These are phyloP conservation scores for Pseudocercospora macadamiae DNA, from an alignment of 2,329 filamentous ascomycete genomes.

Conservation along the genomic window DNA sequence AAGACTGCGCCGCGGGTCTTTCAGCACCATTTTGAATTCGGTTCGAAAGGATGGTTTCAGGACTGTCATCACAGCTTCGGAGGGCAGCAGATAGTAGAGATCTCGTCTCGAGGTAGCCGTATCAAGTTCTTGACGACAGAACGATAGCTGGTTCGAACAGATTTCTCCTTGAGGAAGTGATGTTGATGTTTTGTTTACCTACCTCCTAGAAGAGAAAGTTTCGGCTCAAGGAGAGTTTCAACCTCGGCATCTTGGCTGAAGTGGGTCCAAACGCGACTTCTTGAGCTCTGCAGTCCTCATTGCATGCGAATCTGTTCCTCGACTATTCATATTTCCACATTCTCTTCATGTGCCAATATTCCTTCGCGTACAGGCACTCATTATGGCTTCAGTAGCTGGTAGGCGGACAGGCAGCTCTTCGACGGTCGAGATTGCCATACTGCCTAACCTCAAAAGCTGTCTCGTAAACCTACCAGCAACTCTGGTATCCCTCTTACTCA, in stretches of 20 bases:
- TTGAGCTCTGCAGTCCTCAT: background rate
- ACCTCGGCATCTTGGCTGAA: background rate
- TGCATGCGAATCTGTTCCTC: background rate
- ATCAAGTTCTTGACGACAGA: too few species aligned
- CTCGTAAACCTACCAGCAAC: constrained; percentile 88
- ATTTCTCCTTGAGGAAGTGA: too few species aligned
- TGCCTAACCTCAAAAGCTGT: constrained; percentile 84
- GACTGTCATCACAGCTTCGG: too few species aligned
- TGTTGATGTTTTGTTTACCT: too few species aligned
- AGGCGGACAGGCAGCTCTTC: constrained; percentile 4
- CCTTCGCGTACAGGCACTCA: background rate
- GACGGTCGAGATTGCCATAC: constrained; percentile 70
- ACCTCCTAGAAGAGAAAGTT: constrained; percentile 2
- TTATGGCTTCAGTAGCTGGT: constrained; percentile 18
- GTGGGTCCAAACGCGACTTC: background rate
- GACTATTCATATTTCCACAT: background rate
- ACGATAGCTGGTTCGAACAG: too few species aligned
- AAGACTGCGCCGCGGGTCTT: too few species aligned
- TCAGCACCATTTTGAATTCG: too few species aligned
- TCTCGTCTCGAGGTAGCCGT: too few species aligned
- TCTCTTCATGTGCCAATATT: background rate
- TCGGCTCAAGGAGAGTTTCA: too few species aligned
- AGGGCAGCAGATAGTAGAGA: too few species aligned
- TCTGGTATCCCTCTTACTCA: constrained; percentile 81
- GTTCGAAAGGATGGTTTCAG: too few species aligned